Evolutionary conservation across 2,329 filamentous ascomycete species (phyloP).

Genomic region (Fusarium oligoseptatum): DNA sequence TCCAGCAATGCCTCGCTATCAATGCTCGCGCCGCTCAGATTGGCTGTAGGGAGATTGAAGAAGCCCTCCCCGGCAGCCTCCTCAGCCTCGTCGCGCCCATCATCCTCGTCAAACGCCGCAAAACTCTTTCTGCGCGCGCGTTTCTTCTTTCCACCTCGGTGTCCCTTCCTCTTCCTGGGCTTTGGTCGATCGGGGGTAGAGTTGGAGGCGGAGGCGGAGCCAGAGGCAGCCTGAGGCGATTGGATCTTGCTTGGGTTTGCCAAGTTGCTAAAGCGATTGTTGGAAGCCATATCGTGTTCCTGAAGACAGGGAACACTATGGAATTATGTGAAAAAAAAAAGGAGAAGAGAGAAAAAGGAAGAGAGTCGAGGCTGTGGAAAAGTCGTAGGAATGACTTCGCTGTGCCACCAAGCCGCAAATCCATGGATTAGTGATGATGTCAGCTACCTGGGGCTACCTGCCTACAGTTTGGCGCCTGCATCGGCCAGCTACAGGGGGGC

Average conservation of each 20-base stretch:
- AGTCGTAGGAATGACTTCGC: slow-evolving; percentile 17
- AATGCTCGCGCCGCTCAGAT: slow-evolving; percentile 85
- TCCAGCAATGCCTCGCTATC: slow-evolving; percentile 91
- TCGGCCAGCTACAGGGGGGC: slow-evolving; percentile 2
- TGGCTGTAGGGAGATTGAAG: slow-evolving; percentile 65
- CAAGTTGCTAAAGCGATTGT: slow-evolving; percentile 49
- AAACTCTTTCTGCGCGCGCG: slow-evolving; percentile 85
- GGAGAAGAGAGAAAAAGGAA: not conserved
- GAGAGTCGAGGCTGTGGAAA: not conserved
- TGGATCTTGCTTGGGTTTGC: slow-evolving; percentile 31
- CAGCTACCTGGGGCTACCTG: slow-evolving; percentile 31
- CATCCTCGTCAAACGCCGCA: slow-evolving; percentile 70
- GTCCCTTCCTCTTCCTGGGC: slow-evolving; percentile 75
- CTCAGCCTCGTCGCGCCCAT: slow-evolving; percentile 58
- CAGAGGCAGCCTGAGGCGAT: slow-evolving; percentile 30
- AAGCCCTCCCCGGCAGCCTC: slow-evolving; percentile 57
- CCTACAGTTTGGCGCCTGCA: slow-evolving; percentile 2
- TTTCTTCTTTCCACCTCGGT: slow-evolving; percentile 84
- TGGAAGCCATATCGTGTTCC: slow-evolving; percentile 47
- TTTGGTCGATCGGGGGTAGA: slow-evolving; percentile 32
- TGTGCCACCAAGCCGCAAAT: not conserved
- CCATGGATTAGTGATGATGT: slow-evolving; percentile 44
- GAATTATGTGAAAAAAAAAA: slow-evolving; percentile 7
- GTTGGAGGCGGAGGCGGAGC: slow-evolving; percentile 29
- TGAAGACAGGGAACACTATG: slow-evolving; percentile 1